Base-by-base conservation (phyloP, 73 alveolate species). In the Paramecium primaurelia region DNA sequence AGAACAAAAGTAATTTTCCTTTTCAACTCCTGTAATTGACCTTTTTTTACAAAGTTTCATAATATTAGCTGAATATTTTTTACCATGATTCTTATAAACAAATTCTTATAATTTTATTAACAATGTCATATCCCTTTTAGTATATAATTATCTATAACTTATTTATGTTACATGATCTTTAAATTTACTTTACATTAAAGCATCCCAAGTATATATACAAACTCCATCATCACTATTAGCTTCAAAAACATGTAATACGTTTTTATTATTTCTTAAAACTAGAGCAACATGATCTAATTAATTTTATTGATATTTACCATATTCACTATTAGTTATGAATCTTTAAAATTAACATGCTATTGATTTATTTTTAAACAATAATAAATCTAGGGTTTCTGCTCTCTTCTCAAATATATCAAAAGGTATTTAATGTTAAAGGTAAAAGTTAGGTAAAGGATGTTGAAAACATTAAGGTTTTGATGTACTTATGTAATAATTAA, bases 201-300 rank as follows among this genome's bases (percentile, higher is more conserved):
- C 45, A 30, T 92, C 95, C 85, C 92, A 58, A 18, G 59, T 25
- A 34, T 86, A 59, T 36, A 88, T 44, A 88, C 88, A 92, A 28
- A 92, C 93, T 92, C 91, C 94, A 87, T 92, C 68, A 44, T 28
- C 68, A 40, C 92, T 54, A 14, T 92, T 92, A 14, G 94, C 92
- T 87, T 92, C 95, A 37, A 92, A 86, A 12, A 92, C 40, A 32
- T 45, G 77, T 6, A 92, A 30, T 8, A 80, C 40, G 9, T 86
- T 93, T 59, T 92, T 58, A 60, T 59, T 30, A 22, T 54, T 47
- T 16, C 95, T 37, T 20, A 92, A 30, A 54, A 92, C n/a, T 12
- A 88, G 36, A 20, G 95, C 95, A 26, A 92, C 94, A 87, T 92
- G 94, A 54, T 92, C 95, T 80, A 80, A 9, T 18, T 54, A 54